A percentile compares a stretch with the other conserved stretches of the same genome.
Evolutionary conservation across 2,329 filamentous ascomycete species (phyloP).

Genomic region (Fusarium pseudocircinatum): DNA sequence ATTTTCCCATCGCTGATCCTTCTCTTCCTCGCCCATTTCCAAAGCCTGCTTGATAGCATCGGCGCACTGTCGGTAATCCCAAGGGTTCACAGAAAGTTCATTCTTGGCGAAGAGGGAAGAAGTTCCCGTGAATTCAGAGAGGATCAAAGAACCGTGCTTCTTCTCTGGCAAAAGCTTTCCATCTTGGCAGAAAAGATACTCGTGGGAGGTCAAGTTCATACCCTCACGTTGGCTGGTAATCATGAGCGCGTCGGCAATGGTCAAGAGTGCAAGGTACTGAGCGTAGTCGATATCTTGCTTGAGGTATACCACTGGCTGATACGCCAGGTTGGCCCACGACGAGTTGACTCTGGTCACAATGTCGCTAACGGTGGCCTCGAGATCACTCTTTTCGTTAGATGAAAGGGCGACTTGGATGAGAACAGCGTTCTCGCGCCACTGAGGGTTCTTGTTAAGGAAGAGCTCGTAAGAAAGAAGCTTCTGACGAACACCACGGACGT

Average conservation of each 20-base stretch:
- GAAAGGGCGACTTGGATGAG: slow-evolving; percentile 95
- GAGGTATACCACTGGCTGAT: slow-evolving; percentile 91
- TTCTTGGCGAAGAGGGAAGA: slow-evolving; percentile 84
- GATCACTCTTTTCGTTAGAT: slow-evolving; percentile 85
- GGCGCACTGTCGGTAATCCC: slow-evolving; percentile 91
- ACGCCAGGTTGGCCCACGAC: slow-evolving; percentile 86
- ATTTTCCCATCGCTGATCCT: slow-evolving; percentile 76
- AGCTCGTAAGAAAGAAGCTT: slow-evolving; percentile 93
- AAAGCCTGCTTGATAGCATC: slow-evolving; percentile 85
- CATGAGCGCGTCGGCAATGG: slow-evolving; percentile 90
- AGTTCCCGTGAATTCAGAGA: slow-evolving; percentile 95
- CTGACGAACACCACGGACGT: slow-evolving; percentile 90
- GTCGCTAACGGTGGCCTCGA: slow-evolving; percentile 88
- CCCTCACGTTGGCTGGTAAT: slow-evolving; percentile 95
- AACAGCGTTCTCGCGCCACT: slow-evolving; percentile 88
- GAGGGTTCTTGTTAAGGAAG: slow-evolving; percentile 91
- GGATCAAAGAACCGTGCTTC: slow-evolving; percentile 87
- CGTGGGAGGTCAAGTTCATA: slow-evolving; percentile 96
- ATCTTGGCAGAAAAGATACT: slow-evolving; percentile 94
- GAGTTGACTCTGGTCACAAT: slow-evolving; percentile 96
- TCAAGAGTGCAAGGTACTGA: slow-evolving; percentile 91
- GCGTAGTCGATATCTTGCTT: slow-evolving; percentile 94
- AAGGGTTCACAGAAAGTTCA: slow-evolving; percentile 89
- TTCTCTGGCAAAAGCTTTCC: slow-evolving; percentile 74
- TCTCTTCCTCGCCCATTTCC: slow-evolving; percentile 81